These are phyloP conservation scores for Aspergillus novoparasiticus DNA, from an alignment of 2,329 filamentous ascomycete genomes.

Conservation along the genomic window DNA sequence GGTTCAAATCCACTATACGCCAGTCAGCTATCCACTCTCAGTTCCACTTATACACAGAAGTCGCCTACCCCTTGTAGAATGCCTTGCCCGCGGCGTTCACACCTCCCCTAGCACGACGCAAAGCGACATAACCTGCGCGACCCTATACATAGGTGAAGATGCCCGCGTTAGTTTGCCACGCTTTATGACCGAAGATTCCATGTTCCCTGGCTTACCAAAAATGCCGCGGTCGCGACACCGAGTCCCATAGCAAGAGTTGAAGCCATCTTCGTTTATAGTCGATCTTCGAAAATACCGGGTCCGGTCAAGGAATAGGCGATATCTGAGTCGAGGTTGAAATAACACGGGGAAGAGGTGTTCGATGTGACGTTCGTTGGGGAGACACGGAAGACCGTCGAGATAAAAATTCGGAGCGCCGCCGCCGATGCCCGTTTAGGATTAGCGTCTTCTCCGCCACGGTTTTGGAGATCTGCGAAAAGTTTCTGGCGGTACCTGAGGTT, in stretches of 20 bases:
- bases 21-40: constrained; percentile 15
- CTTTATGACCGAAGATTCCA: neutral
- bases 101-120: constrained; percentile 71
- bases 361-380: constrained; percentile 20
- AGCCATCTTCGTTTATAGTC: constrained; percentile 37
- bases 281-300: too few relatives aligned
- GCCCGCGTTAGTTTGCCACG: neutral
- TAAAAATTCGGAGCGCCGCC: constrained; percentile 41
- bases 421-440: constrained; percentile 33
- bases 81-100: constrained; percentile 81
- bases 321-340: neutral
- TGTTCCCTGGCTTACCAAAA: constrained; percentile 67
- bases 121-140: constrained; percentile 86
- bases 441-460: constrained; percentile 35
- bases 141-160: constrained; percentile 60
- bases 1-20: constrained; percentile 75
- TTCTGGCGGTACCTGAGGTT: constrained; percentile 14
- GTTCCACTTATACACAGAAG: neutral
- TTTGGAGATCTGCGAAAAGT: constrained; percentile 11
- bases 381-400: constrained; percentile 27
- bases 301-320: neutral
- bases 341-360: constrained; percentile 6
- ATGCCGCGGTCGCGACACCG: constrained; percentile 62
- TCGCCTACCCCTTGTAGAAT: constrained; percentile 81
- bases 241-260: constrained; percentile 48